Base-by-base conservation (phyloP, 257 asterid genomes). In the Scutellaria barbata region DNA sequence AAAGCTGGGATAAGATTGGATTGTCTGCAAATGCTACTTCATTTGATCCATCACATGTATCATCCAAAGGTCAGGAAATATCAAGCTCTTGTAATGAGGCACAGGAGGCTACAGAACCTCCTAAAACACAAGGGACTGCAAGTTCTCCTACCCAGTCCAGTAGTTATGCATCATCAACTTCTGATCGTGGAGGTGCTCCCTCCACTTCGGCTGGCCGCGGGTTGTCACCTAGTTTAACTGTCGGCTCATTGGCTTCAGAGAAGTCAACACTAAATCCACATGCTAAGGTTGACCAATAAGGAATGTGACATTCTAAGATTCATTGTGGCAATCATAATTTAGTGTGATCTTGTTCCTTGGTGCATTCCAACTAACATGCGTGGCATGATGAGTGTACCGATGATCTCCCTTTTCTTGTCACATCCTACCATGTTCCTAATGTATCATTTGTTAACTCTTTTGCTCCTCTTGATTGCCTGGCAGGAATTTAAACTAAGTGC, bases 401-500 rank as follows among this genome's bases (percentile, higher is more conserved):
- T 65, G 30, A 47, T 18, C 13, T 25, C 14, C 46, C 33, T 66
- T 40, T 50, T 35, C 30, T 48, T 39, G 50, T 37, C 50, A 6
- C 10, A 51, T 65, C 35, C 20, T 16, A 30, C 11, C 10, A 17
- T 37, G 45, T 50, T 11, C 54, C 56, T 43, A 9, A 22, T 42
- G 52, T 40, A 30, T 58, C 9, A 47, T 55, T 58, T 43, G 22
- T 66, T 74, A 52, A 71, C 66, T 69, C 47, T 73, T 54, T 72
- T 65, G 52, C 59, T 48, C 66, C 12, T 59, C 22, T 78, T 65
- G 79, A 56, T 69, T 71, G 20, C 69, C 48, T 76, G 54, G 50
- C 87, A 95, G 98, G 99, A 95, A 82, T 92, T 95, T 76, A 95
- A 83, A 80, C 83, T 90, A 35, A 95, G 92, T 68, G 94, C 95